phyloP scores from a whole-genome alignment of 2,329 filamentous ascomycete species.

The Leptographium procerum region DNA sequence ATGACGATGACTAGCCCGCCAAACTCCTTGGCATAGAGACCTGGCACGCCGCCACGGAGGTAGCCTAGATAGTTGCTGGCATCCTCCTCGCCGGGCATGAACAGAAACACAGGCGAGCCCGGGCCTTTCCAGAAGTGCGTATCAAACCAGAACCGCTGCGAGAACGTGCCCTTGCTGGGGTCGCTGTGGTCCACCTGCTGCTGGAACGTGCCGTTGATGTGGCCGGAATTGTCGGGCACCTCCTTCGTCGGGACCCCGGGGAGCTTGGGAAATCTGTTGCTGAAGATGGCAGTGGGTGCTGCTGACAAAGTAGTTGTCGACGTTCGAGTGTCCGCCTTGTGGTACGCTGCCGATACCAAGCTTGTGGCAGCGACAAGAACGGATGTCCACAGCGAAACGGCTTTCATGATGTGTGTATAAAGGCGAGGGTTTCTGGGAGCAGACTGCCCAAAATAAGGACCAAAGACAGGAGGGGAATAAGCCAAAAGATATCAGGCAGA shows the following conservation, averaged over 20 bases:
- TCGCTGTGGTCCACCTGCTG: slow-evolving; percentile 30
- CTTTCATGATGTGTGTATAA: not conserved
- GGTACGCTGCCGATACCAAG: not conserved
- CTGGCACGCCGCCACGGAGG: slow-evolving; percentile 23
- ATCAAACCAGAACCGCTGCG: slow-evolving; percentile 28
- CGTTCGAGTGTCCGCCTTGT: not conserved
- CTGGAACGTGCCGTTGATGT: not conserved
- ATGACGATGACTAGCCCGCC: slow-evolving; percentile 27
- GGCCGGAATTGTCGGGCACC: too few species aligned
- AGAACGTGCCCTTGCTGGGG: slow-evolving; percentile 27
- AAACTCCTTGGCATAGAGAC: slow-evolving; percentile 24
- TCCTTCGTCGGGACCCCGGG: not conserved
- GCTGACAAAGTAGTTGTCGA: too few species aligned
- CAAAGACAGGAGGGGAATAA: too few species aligned
- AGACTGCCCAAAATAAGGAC: too few species aligned
- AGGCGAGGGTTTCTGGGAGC: too few species aligned
- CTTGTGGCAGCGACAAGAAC: not conserved
- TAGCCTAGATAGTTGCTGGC: slow-evolving; percentile 15
- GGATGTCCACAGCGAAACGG: not conserved
- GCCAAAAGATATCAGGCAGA: too few species aligned
- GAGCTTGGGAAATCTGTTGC: not conserved
- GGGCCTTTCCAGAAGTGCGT: slow-evolving; percentile 27
- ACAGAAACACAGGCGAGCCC: slow-evolving; percentile 27
- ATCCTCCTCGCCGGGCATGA: slow-evolving; percentile 24
- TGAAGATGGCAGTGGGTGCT: too few species aligned